These are phyloP conservation scores for Phytophthora cactorum DNA, from an alignment of 352 stramenopile species.

Conservation along the genomic window DNA sequence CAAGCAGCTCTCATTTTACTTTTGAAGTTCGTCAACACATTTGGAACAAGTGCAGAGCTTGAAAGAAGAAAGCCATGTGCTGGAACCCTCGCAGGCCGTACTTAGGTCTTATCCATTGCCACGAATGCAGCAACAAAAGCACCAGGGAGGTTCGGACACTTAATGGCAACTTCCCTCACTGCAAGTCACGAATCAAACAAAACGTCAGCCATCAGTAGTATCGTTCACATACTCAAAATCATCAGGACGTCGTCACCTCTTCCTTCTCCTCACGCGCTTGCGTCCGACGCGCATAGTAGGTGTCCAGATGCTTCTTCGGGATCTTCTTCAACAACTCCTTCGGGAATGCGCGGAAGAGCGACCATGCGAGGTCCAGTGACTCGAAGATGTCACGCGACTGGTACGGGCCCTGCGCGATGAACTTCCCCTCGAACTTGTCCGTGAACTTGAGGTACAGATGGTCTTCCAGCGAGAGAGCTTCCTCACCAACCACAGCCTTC, in stretches of 20 bases:
- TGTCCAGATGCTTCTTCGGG: constrained; percentile 98
- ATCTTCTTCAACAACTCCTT: constrained; percentile 99
- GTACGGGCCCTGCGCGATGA: constrained; percentile 97
- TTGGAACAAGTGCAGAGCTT: constrained; percentile 28
- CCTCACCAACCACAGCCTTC: constrained; percentile 99
- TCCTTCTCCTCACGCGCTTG: constrained; percentile 90
- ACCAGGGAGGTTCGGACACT: neutral
- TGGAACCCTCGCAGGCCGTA: constrained; percentile 5
- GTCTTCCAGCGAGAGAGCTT: constrained; percentile 99
- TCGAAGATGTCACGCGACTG: constrained; percentile 99
- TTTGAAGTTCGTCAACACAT: constrained; percentile 28
- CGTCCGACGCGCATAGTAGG: constrained; percentile 95
- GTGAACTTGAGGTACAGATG: constrained; percentile 99
- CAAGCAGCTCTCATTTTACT: constrained; percentile 33
- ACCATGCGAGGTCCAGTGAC: constrained; percentile 98
- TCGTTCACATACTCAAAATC: neutral
- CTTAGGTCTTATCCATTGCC: constrained; percentile 13
- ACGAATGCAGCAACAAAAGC: constrained; percentile 12
- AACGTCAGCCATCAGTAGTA: constrained; percentile 12
- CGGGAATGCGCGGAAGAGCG: constrained; percentile 98
- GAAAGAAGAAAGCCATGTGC: constrained; percentile 22
- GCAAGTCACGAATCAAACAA: constrained; percentile 3
- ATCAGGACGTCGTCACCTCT: constrained; percentile 51
- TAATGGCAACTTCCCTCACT: constrained; percentile 23
- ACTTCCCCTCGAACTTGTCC: constrained; percentile 99